Evolutionary conservation across 2,329 filamentous ascomycete genomes (phyloP).

Genomic region (Lachnellula occidentalis): DNA sequence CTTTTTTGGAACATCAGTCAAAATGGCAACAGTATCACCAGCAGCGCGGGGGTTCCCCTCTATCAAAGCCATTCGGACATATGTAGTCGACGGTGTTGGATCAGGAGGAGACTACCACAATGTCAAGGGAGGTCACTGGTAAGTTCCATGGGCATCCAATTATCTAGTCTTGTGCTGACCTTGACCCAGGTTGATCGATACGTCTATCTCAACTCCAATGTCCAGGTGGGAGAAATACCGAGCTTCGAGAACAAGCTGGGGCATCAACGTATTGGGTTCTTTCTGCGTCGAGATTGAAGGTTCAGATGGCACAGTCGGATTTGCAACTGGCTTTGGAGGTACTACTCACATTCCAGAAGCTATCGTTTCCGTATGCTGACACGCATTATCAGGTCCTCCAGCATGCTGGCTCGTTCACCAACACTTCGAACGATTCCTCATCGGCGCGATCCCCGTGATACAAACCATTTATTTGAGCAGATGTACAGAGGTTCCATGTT

Average conservation of each 20-base stretch:
- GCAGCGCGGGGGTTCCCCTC: conserved; percentile 52
- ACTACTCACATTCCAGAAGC: conserved; percentile 15
- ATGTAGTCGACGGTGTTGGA: conserved; percentile 59
- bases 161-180: conserved; percentile 33
- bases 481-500: conserved; percentile 98
- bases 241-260: conserved; percentile 83
- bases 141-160: conserved; percentile 21
- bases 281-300: conserved; percentile 89
- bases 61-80: conserved; percentile 71
- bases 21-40: conserved; percentile 17
- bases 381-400: conserved; percentile 56
- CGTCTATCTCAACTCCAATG: conserved; percentile 88
- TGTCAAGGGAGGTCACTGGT: conserved; percentile 70
- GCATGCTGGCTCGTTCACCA: conserved; percentile 92
- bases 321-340: conserved; percentile 89
- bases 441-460: conserved; percentile 88
- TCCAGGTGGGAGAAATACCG: conserved; percentile 85
- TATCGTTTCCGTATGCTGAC: not conserved
- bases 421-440: conserved; percentile 87
- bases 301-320: conserved; percentile 85
- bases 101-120: conserved; percentile 85
- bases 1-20: not conserved
- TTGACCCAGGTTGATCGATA: conserved; percentile 76
- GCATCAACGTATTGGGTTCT: conserved; percentile 90
- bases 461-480: conserved; percentile 88